phyloP scores from a whole-genome alignment of 164 flowering plant genomes.

The Berberis thunbergii region DNA sequence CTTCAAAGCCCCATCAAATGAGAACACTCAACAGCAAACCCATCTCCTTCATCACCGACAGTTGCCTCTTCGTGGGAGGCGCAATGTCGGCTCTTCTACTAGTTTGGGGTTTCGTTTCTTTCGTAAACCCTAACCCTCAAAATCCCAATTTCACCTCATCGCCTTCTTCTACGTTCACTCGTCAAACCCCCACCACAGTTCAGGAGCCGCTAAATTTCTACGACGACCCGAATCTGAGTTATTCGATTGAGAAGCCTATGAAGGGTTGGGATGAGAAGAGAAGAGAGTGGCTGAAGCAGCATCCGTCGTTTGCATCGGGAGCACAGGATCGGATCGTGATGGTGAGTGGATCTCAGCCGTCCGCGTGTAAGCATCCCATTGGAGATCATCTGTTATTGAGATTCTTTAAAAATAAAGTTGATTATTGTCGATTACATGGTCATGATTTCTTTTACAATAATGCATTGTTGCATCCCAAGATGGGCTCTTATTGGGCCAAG shows the following conservation, averaged over 20 bases:
- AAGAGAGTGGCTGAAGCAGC: slow-evolving; percentile 21
- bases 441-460: slow-evolving; percentile 44
- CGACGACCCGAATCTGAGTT: slow-evolving; percentile 34
- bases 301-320: slow-evolving; percentile 25
- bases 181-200: background rate
- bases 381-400: slow-evolving; percentile 42
- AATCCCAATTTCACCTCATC: background rate
- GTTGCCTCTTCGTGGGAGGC: slow-evolving; percentile 37
- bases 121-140: slow-evolving; percentile 15
- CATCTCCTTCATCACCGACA: slow-evolving; percentile 14
- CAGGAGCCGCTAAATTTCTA: slow-evolving; percentile 20
- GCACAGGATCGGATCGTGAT: slow-evolving; percentile 15
- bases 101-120: slow-evolving; percentile 44
- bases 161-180: too few species aligned
- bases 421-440: slow-evolving; percentile 41
- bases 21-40: too few species aligned
- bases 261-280: slow-evolving; percentile 36
- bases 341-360: slow-evolving; percentile 24
- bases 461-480: slow-evolving; percentile 44
- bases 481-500: slow-evolving; percentile 82
- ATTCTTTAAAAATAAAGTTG: slow-evolving; percentile 50
- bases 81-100: slow-evolving; percentile 39
- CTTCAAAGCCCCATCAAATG: too few species aligned
- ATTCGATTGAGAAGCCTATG: slow-evolving; percentile 22
- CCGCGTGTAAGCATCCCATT: slow-evolving; percentile 33